Base-by-base conservation (phyloP, 768 basidiomycete species). In the Suillus subluteus region DNA sequence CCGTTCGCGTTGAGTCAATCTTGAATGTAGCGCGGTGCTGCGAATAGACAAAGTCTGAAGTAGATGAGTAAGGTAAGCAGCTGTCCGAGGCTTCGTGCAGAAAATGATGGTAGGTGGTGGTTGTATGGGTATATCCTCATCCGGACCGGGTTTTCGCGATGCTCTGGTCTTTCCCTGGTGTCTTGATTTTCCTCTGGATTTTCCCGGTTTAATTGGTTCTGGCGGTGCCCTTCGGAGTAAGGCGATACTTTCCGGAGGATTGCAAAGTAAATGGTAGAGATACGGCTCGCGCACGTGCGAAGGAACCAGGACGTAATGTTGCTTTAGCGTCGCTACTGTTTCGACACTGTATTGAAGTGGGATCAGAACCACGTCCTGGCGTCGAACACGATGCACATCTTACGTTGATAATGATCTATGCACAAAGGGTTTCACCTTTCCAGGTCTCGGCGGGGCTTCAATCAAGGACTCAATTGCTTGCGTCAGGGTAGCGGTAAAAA, bases 41-140 rank as follows among this genome's bases (percentile, higher is more conserved):
- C 95, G 89, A 70, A 99, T 93, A 9, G 83, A 83, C 63, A 96
- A 82, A 21, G 88, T 86, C 72, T 94, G 90, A 66, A 98, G 82
- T 41, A 98, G 78, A 40, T 83, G 76, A 11, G 94, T 92, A 66
- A 99, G 83, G 76, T 97, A 98, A 21, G 96, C 96, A 0, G 91
- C 96, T 0, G 96, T 96, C 64, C 90, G 88, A 44, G 96, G 86
- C 66, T 89, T 90, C 23, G 86, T 86, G 77, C 88, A 96, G 79
- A 99, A 99, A 69, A 99, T 95, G 71, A 99, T 98, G 26, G 96
- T 99, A 2, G 96, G 94, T 21, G 98, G 98, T 3, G 96, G 94
- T 69, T 92, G 90, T 48, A 85, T 82, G 41, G 87, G 82, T 30
- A 86, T 84, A 15, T 86, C 83, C 54, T 81, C 80, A 37, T 65